Conservation (phyloP, 2,329 filamentous ascomycete species). For the Neonectria faginata region DNA sequence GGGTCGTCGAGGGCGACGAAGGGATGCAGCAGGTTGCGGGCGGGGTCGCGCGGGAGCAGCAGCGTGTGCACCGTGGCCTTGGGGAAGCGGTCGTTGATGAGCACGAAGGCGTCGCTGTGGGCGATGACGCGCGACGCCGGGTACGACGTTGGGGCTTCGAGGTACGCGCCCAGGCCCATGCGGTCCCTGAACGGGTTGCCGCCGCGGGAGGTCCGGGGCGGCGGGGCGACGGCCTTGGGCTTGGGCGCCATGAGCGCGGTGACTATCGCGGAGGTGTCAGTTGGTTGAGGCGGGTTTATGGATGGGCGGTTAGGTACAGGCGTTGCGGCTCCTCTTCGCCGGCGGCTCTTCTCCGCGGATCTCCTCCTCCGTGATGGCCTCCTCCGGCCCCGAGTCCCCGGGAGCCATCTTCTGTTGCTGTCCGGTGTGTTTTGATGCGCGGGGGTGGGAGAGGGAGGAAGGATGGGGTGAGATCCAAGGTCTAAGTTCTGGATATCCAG, state of each 20-base stretch:
- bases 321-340: conserved; percentile 50
- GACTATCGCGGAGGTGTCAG: conserved; percentile 36
- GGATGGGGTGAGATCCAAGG: not conserved
- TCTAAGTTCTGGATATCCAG: conserved; percentile 8
- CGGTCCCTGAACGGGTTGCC: conserved; percentile 60
- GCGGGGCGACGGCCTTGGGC: conserved; percentile 44
- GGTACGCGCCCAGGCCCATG: conserved; percentile 75
- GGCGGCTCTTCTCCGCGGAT: conserved; percentile 50
- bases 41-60: conserved; percentile 79
- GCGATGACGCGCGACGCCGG: conserved; percentile 72
- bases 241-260: conserved; percentile 53
- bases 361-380: conserved; percentile 58
- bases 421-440: not conserved
- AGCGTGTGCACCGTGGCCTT: conserved; percentile 89
- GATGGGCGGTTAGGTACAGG: conserved; percentile 49
- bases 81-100: conserved; percentile 85
- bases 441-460: not conserved
- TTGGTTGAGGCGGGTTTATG: not conserved
- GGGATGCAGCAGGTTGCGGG: conserved; percentile 74
- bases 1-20: conserved; percentile 80
- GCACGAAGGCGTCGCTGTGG: conserved; percentile 75
- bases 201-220: conserved; percentile 34
- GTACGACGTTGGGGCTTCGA: conserved; percentile 70
- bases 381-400: conserved; percentile 49
- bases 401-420: conserved; percentile 41